A percentile compares a stretch with the other conserved stretches of the same genome.
Conservation (phyloP, 2,329 filamentous ascomycete genomes). For the Salinomyces thailandicus region DNA sequence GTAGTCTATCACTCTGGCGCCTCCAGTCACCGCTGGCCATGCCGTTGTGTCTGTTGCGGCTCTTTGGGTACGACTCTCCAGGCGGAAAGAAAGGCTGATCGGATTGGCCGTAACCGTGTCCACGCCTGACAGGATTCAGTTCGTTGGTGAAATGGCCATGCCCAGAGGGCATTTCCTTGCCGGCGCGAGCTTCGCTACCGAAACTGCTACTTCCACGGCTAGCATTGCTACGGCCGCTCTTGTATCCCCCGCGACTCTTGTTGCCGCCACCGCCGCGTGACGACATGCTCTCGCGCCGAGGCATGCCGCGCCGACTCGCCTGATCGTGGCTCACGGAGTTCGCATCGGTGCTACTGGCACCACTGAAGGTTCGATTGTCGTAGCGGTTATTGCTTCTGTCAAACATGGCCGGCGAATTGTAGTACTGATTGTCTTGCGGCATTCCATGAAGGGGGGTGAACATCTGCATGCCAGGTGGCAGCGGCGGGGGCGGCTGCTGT, state of each 20-base stretch:
- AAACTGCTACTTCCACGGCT: slow-evolving; percentile 7
- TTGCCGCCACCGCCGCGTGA: slow-evolving; percentile 2
- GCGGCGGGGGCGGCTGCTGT: too few species aligned
- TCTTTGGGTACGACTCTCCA: not conserved
- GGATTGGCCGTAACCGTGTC: too few species aligned
- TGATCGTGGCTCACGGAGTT: not conserved
- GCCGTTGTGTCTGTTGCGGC: slow-evolving; percentile 2
- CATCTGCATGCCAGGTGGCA: too few species aligned
- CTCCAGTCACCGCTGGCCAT: slow-evolving; percentile 4
- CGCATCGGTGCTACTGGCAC: not conserved
- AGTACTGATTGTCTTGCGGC: not conserved
- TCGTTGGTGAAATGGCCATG: not conserved
- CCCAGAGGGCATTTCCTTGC: not conserved
- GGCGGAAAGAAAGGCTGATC: not conserved
- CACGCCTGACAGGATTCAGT: too few species aligned
- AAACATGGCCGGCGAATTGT: not conserved
- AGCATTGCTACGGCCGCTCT: slow-evolving; percentile 1
- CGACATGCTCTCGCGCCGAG: slow-evolving; percentile 3
- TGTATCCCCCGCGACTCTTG: slow-evolving; percentile 3
- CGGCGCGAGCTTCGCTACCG: not conserved
- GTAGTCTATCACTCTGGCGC: slow-evolving; percentile 1
- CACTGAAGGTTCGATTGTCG: not conserved
- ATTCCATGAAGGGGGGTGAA: too few species aligned
- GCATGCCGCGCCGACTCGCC: not conserved
- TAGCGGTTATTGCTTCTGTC: slow-evolving; percentile 1